phyloP scores from a whole-genome alignment of 805 yeast species.

The Starmerella ratchasimensis region DNA sequence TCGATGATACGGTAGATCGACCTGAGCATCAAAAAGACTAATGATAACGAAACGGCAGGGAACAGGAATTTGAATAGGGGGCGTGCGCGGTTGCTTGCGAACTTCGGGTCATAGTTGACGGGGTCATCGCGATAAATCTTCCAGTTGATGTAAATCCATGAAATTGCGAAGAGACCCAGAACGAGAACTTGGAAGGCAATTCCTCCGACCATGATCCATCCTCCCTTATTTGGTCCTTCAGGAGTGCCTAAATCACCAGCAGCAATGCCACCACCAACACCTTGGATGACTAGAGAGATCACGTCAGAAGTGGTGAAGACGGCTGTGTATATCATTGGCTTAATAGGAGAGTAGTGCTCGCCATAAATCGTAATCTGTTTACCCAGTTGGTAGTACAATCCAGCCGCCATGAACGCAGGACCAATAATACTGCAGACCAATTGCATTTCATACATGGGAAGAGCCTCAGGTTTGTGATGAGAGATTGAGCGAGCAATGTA shows the following conservation, averaged over 20 bases:
- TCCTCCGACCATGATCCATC: slow-evolving; percentile 64
- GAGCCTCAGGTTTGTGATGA: slow-evolving; percentile 24
- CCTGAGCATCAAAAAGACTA: slow-evolving; percentile 45
- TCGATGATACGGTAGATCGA: slow-evolving; percentile 65
- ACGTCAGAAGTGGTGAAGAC: slow-evolving; percentile 57
- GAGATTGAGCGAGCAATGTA: slow-evolving; percentile 48
- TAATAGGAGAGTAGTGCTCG: slow-evolving; percentile 34
- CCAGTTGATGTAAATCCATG: slow-evolving; percentile 34
- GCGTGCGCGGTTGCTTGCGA: slow-evolving; percentile 13
- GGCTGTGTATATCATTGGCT: slow-evolving; percentile 48
- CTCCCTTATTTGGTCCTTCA: slow-evolving; percentile 33
- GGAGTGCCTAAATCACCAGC: slow-evolving; percentile 37
- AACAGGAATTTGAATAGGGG: slow-evolving; percentile 18
- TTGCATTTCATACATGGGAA: slow-evolving; percentile 44
- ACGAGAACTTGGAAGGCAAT: slow-evolving; percentile 61
- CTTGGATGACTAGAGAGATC: slow-evolving; percentile 52
- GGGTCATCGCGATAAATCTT: slow-evolving; percentile 5
- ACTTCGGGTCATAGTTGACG: slow-evolving; percentile 14
- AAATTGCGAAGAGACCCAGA: slow-evolving; percentile 44
- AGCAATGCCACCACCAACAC: slow-evolving; percentile 54
- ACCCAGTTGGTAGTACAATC: slow-evolving; percentile 58
- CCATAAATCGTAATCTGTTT: slow-evolving; percentile 54
- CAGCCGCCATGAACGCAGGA: slow-evolving; percentile 78
- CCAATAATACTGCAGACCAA: slow-evolving; percentile 58
- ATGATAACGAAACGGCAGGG: slow-evolving; percentile 27